A percentile compares a stretch with the other conserved stretches of the same genome.
These are phyloP conservation scores for Sclerotinia spermophila DNA, from an alignment of 2,329 filamentous ascomycete species.

Conservation along the genomic window DNA sequence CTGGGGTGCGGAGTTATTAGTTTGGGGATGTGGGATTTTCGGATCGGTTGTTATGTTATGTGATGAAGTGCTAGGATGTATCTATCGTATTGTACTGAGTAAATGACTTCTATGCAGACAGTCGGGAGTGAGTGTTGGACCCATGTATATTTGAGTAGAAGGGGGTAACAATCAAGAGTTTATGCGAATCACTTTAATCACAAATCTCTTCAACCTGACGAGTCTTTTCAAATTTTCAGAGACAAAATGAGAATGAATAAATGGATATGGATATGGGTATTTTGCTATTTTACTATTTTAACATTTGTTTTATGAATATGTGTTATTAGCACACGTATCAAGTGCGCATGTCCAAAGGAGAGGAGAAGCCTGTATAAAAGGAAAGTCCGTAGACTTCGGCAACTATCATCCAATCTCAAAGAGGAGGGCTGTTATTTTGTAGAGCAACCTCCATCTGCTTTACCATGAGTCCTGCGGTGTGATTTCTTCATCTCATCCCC, in stretches of 20 bases:
- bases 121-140: neutral
- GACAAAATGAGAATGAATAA: neutral
- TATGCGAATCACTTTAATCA: neutral
- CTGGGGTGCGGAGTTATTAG: no score
- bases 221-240: neutral
- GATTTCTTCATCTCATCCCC: no score
- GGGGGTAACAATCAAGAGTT: neutral
- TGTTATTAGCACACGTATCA: neutral
- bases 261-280: neutral
- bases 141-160: neutral
- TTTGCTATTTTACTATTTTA: neutral
- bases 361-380: neutral
- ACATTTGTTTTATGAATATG: neutral
- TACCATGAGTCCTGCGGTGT: neutral
- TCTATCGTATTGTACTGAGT: neutral
- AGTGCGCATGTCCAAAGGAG: neutral
- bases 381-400: neutral
- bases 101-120: neutral
- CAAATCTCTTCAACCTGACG: neutral
- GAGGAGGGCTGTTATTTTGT: neutral
- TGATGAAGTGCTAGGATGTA: neutral
- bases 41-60: neutral
- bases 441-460: neutral
- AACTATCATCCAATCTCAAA: slow-evolving; percentile 2
- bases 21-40: no score